These are phyloP conservation scores for Candida vartiovaarae DNA, from an alignment of 805 yeast genomes.

Conservation along the genomic window DNA sequence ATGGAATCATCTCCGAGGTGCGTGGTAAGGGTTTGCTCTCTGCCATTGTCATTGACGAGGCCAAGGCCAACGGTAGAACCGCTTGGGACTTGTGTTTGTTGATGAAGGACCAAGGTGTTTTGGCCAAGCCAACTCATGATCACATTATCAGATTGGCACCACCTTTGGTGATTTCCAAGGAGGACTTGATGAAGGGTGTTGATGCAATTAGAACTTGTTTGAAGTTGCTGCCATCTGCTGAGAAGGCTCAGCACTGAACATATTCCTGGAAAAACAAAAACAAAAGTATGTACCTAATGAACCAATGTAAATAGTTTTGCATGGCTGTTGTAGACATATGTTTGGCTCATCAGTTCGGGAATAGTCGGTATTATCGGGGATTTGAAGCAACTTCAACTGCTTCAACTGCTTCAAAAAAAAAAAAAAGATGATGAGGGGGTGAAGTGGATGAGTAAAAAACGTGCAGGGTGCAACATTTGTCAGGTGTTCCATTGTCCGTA, in stretches of 20 bases:
- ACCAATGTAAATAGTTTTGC: no score
- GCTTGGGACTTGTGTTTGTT: conserved; percentile 95
- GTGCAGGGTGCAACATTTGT: no score
- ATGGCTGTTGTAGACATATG: no score
- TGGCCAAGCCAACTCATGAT: conserved; percentile 96
- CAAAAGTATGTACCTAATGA: no score
- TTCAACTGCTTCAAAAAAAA: no score
- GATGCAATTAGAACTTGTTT: conserved; percentile 61
- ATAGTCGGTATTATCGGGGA: no score
- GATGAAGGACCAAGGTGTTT: conserved; percentile 81
- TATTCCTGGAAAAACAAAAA: no score
- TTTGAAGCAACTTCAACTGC: no score
- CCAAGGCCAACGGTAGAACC: conserved; percentile 78
- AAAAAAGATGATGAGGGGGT: no score
- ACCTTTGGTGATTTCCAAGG: conserved; percentile 84
- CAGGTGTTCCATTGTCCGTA: no score
- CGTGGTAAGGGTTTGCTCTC: conserved; percentile 71
- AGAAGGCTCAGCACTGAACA: conserved; percentile 31
- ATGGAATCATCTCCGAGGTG: conserved; percentile 53
- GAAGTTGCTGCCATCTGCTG: conserved; percentile 44
- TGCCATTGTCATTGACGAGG: conserved; percentile 85
- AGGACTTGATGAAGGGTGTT: conserved; percentile 78
- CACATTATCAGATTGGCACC: conserved; percentile 95
- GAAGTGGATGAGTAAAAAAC: no score
- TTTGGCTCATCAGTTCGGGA: no score